Conservation (phyloP, 495 filamentous ascomycete species). For the Apiosordaria backusii region DNA sequence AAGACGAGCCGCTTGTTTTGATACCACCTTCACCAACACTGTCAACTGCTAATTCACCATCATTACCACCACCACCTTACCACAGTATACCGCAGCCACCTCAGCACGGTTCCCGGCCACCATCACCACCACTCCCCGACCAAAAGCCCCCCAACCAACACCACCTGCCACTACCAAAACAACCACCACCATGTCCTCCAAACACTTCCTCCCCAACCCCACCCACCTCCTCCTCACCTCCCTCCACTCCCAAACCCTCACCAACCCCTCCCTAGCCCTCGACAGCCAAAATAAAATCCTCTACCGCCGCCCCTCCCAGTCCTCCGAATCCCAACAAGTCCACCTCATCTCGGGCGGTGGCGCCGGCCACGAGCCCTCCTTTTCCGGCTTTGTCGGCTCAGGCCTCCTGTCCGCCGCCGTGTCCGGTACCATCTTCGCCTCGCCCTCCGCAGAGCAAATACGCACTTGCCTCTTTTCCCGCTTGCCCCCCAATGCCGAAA, state of each 20-base stretch:
- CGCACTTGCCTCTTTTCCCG: constrained; percentile 68
- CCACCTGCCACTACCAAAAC: background rate
- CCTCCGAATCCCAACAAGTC: constrained; percentile 48
- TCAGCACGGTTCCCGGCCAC: background rate
- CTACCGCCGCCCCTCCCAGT: constrained; percentile 60
- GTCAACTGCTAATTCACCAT: background rate
- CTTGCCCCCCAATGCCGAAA: constrained; percentile 47
- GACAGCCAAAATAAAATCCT: constrained; percentile 82
- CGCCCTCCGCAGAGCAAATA: constrained; percentile 82
- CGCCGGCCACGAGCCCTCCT: constrained; percentile 89
- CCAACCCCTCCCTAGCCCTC: constrained; percentile 80
- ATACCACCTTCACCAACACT: background rate
- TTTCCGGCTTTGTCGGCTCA: constrained; percentile 62
- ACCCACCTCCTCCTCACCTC: constrained; percentile 73
- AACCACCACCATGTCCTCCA: constrained; percentile 51
- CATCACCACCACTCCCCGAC: background rate
- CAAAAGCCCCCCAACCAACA: background rate
- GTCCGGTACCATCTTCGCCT: constrained; percentile 91
- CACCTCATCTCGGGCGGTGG: constrained; percentile 88
- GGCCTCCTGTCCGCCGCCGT: constrained; percentile 85
- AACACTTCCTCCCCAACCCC: constrained; percentile 92
- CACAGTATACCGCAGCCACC: background rate
- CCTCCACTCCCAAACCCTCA: constrained; percentile 71
- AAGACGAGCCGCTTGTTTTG: background rate
- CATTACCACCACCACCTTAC: background rate